These are phyloP conservation scores for Huiozyma naganishii DNA, from an alignment of 805 yeast genomes.

Conservation along the genomic window DNA sequence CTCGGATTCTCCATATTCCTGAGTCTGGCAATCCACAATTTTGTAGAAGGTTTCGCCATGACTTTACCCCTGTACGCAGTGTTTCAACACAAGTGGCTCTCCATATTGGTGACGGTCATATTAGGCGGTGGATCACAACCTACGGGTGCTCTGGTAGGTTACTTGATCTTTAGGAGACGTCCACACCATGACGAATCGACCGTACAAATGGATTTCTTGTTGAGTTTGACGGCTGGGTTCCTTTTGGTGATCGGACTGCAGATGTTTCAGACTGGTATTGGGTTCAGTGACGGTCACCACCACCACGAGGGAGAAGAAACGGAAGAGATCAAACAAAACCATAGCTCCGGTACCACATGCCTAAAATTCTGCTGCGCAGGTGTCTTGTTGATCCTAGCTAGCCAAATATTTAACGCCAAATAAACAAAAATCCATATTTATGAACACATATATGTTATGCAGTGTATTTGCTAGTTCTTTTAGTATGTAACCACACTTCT, in stretches of 20 bases:
- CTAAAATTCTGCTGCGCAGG: conserved; percentile 28
- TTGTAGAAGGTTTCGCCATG: conserved; percentile 91
- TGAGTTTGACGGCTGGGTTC: conserved; percentile 76
- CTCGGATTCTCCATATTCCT: conserved; percentile 74
- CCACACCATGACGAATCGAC: conserved; percentile 29
- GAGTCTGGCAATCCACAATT: conserved; percentile 80
- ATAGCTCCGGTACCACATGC: conserved; percentile 27
- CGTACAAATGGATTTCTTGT: conserved; percentile 31
- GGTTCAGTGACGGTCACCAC: conserved; percentile 62
- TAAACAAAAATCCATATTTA: neutral
- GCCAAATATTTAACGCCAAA: conserved; percentile 3
- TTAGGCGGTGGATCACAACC: conserved; percentile 86
- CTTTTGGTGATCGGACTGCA: conserved; percentile 71
- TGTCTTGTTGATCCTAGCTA: conserved; percentile 21
- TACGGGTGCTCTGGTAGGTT: conserved; percentile 72
- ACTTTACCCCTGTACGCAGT: conserved; percentile 82
- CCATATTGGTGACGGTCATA: conserved; percentile 52
- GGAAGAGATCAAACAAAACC: conserved; percentile 16
- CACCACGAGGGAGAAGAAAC: conserved; percentile 24
- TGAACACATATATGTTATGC: neutral
- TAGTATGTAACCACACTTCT: neutral
- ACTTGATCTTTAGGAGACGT: conserved; percentile 33
- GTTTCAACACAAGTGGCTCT: conserved; percentile 47
- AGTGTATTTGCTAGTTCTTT: neutral
- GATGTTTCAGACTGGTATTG: conserved; percentile 75